A percentile compares a stretch with the other conserved stretches of the same genome.
Evolutionary conservation across 805 yeast genomes (phyloP).

Genomic region (Ogataea salicorniae): DNA sequence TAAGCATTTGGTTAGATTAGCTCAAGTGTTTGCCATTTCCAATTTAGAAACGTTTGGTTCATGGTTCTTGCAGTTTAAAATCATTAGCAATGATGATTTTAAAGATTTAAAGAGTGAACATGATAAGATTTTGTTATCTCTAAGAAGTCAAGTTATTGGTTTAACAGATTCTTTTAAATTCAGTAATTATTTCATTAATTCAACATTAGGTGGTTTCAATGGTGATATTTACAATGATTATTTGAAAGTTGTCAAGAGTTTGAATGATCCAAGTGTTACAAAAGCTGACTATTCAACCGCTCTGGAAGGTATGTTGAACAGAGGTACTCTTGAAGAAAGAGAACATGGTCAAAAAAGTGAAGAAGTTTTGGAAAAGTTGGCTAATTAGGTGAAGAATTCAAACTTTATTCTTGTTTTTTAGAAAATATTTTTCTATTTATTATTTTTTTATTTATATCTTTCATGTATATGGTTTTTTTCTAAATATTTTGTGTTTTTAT

Average conservation of each 20-base stretch:
- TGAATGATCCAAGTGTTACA: conserved; percentile 45
- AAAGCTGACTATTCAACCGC: conserved; percentile 56
- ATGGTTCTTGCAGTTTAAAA: conserved; percentile 59
- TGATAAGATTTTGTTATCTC: conserved; percentile 39
- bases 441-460: too few species aligned
- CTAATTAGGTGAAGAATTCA: neutral
- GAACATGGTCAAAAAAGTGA: conserved; percentile 22
- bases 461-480: too few species aligned
- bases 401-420: too few species aligned
- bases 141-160: conserved; percentile 68
- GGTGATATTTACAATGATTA: conserved; percentile 84
- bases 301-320: conserved; percentile 34
- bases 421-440: too few species aligned
- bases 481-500: too few species aligned
- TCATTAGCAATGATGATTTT: conserved; percentile 46
- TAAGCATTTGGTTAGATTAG: conserved; percentile 47
- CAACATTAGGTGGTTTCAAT: conserved; percentile 74
- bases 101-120: conserved; percentile 37
- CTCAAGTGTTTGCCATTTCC: conserved; percentile 58
- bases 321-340: conserved; percentile 33
- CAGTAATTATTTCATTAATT: conserved; percentile 74
- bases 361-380: conserved; percentile 19
- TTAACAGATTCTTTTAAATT: conserved; percentile 81
- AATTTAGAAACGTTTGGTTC: conserved; percentile 69
- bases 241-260: conserved; percentile 46